These are phyloP conservation scores for Starmerella bacillaris DNA, from an alignment of 805 yeast genomes.

Conservation along the genomic window DNA sequence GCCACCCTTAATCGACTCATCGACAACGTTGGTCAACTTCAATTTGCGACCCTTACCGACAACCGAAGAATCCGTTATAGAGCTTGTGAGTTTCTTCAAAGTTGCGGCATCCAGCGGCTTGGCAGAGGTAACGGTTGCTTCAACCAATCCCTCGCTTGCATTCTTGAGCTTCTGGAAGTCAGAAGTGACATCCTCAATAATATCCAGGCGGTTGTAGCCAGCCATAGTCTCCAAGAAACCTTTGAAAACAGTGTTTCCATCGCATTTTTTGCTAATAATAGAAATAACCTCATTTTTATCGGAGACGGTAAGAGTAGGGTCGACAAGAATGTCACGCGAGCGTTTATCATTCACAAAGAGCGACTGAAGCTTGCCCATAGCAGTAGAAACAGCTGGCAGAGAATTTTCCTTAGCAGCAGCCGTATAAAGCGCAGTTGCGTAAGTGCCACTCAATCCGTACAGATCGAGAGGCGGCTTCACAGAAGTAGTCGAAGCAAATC, in stretches of 20 bases:
- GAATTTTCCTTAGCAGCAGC: constrained; percentile 75
- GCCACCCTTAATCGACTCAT: constrained; percentile 90
- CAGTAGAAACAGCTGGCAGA: constrained; percentile 48
- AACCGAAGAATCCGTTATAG: constrained; percentile 58
- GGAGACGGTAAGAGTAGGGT: constrained; percentile 65
- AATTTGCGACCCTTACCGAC: constrained; percentile 78
- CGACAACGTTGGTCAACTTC: constrained; percentile 62
- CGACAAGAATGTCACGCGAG: constrained; percentile 41
- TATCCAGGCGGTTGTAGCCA: constrained; percentile 78
- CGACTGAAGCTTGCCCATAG: constrained; percentile 40
- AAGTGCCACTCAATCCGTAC: constrained; percentile 90
- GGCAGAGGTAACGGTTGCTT: constrained; percentile 82
- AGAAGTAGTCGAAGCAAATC: background rate
- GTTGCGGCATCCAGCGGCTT: constrained; percentile 63
- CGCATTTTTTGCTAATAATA: constrained; percentile 31
- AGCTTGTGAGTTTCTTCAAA: constrained; percentile 57
- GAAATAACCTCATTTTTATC: constrained; percentile 60
- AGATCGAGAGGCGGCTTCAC: constrained; percentile 71
- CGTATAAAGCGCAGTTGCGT: constrained; percentile 83
- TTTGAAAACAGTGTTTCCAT: constrained; percentile 50
- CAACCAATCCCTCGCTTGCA: constrained; percentile 81
- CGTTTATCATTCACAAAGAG: constrained; percentile 46
- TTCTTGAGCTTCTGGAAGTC: constrained; percentile 66
- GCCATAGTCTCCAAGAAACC: constrained; percentile 75
- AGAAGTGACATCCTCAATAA: constrained; percentile 44